A percentile compares a stretch with the other conserved stretches of the same genome.
These are phyloP conservation scores for Sedum album DNA, from an alignment of 164 flowering plant genomes.

Conservation along the genomic window DNA sequence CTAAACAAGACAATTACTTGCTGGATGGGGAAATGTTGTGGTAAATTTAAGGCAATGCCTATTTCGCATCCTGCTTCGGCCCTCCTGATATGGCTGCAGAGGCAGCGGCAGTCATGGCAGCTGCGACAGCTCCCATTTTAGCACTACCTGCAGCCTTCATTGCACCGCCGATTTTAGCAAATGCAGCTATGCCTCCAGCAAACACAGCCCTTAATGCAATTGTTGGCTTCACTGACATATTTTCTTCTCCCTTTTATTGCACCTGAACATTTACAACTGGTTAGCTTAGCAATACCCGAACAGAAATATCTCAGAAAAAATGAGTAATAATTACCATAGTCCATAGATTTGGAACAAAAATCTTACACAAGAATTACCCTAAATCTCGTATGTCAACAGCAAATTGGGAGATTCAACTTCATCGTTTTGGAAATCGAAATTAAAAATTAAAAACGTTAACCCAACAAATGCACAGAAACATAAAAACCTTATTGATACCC, in stretches of 20 bases:
- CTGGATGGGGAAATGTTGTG: too few species aligned
- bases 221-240: conserved; percentile 1
- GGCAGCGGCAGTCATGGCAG: background rate
- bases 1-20: too few species aligned
- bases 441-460: too few species aligned
- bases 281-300: background rate
- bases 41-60: background rate
- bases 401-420: too few species aligned
- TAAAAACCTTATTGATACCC: too few species aligned
- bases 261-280: background rate
- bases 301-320: too few species aligned
- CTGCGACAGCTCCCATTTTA: background rate
- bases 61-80: background rate
- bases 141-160: conserved; percentile 6
- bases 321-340: too few species aligned
- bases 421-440: too few species aligned
- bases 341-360: too few species aligned
- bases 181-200: conserved; percentile 4
- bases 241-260: background rate
- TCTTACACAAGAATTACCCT: too few species aligned
- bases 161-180: conserved; percentile 1
- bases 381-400: too few species aligned
- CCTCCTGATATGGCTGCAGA: background rate
- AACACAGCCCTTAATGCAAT: conserved; percentile 3
- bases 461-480: too few species aligned